These are phyloP conservation scores for Pestalotiopsis sp. DNA, from an alignment of 2,329 filamentous ascomycete species.

Conservation along the genomic window DNA sequence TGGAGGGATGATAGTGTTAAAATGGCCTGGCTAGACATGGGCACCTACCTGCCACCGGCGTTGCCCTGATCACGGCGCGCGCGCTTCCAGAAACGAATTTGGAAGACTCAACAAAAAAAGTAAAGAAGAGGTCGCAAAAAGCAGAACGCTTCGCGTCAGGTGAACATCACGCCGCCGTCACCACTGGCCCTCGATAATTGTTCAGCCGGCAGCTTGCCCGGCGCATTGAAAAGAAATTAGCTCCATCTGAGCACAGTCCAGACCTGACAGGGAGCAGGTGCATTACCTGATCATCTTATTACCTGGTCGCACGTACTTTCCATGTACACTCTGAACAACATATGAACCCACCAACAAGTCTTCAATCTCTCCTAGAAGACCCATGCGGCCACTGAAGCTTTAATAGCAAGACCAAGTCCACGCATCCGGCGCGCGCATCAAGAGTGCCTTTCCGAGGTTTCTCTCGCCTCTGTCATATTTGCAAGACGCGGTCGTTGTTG, in stretches of 20 bases:
- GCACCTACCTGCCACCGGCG: neutral
- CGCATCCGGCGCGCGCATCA: neutral
- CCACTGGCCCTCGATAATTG: constrained; percentile 4
- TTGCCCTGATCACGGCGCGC: neutral
- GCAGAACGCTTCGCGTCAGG: neutral
- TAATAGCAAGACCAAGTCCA: neutral
- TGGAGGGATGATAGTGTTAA: neutral
- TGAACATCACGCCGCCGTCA: constrained; percentile 6
- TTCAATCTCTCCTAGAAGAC: neutral
- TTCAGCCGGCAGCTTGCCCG: neutral
- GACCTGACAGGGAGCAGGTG: neutral
- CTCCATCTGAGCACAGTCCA: neutral
- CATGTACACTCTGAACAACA: neutral
- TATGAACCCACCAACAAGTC: neutral
- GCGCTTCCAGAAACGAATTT: neutral
- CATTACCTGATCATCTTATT: neutral
- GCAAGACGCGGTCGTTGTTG: neutral
- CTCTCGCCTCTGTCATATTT: neutral
- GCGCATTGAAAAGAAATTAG: constrained; percentile 8
- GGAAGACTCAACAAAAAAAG: neutral
- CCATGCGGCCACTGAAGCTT: constrained; percentile 1
- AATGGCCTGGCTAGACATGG: neutral
- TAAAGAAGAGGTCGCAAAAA: neutral
- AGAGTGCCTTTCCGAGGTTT: neutral
- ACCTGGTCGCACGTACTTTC: neutral